Conservation (phyloP, 2,329 filamentous ascomycete species). For the Fusarium sp. region DNA sequence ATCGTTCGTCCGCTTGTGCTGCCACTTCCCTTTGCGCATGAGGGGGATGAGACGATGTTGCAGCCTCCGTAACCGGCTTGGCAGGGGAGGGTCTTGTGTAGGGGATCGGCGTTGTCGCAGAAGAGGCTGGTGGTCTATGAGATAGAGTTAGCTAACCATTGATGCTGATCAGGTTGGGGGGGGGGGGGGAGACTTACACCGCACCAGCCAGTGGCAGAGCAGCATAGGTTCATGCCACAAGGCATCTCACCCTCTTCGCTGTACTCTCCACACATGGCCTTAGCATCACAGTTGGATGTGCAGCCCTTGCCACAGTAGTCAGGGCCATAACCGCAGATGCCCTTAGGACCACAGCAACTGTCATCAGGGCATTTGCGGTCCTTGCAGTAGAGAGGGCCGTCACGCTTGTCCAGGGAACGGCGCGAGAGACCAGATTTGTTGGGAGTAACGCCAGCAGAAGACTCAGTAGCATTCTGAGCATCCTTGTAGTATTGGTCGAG, state of each 20-base stretch:
- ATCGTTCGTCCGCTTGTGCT: constrained; percentile 16
- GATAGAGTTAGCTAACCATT: too few relatives aligned
- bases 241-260: constrained; percentile 15
- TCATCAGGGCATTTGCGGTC: background rate
- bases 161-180: too few relatives aligned
- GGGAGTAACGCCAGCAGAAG: background rate
- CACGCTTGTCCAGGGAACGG: constrained; percentile 9
- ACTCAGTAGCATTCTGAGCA: constrained; percentile 1
- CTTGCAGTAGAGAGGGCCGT: constrained; percentile 14
- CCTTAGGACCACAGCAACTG: constrained; percentile 1
- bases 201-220: constrained; percentile 1
- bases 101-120: constrained; percentile 7
- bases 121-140: background rate
- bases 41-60: constrained; percentile 2
- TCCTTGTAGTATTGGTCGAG: constrained; percentile 14
- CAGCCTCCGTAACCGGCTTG: constrained; percentile 13
- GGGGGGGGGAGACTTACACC: too few relatives aligned
- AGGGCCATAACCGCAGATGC: constrained; percentile 4
- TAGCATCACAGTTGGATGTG: constrained; percentile 35
- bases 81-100: background rate
- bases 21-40: constrained; percentile 4
- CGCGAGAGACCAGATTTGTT: constrained; percentile 2
- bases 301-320: background rate
- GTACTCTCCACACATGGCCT: constrained; percentile 12
- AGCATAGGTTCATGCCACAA: constrained; percentile 20